phyloP scores from a whole-genome alignment of 768 basidiomycete species.

The Xanthoconium stramineum region DNA sequence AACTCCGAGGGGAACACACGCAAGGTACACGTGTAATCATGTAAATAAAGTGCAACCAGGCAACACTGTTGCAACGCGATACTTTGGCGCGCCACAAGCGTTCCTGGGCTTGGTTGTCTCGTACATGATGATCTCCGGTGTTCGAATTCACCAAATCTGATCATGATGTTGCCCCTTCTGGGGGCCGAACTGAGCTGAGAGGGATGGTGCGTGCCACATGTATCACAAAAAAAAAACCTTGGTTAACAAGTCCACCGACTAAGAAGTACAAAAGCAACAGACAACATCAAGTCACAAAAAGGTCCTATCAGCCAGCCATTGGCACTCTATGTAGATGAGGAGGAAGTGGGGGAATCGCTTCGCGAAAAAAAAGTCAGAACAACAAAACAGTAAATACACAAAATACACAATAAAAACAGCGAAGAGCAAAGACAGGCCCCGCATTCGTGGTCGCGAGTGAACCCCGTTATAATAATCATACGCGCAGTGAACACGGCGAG shows the following conservation, averaged over 20 bases:
- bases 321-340: conserved; percentile 12
- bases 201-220: too few relatives aligned
- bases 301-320: background rate
- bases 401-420: conserved; percentile 31
- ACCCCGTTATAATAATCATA: conserved; percentile 9
- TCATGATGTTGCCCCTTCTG: too few relatives aligned
- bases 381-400: conserved; percentile 1
- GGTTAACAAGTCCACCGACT: background rate
- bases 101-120: too few relatives aligned
- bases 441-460: conserved; percentile 15
- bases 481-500: background rate
- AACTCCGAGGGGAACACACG: too few relatives aligned
- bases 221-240: too few relatives aligned
- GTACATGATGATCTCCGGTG: too few relatives aligned
- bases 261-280: conserved; percentile 2
- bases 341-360: background rate
- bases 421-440: conserved; percentile 14
- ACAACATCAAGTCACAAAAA: background rate
- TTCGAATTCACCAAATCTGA: too few relatives aligned
- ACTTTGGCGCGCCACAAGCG: too few relatives aligned
- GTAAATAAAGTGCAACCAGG: too few relatives aligned
- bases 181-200: too few relatives aligned
- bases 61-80: too few relatives aligned
- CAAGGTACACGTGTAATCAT: too few relatives aligned
- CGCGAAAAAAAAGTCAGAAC: conserved; percentile 1